Evolutionary conservation across 352 stramenopile species (phyloP), one percentile per base, ranked within the genome.

Genomic region (Globisporangium lucens): DNA sequence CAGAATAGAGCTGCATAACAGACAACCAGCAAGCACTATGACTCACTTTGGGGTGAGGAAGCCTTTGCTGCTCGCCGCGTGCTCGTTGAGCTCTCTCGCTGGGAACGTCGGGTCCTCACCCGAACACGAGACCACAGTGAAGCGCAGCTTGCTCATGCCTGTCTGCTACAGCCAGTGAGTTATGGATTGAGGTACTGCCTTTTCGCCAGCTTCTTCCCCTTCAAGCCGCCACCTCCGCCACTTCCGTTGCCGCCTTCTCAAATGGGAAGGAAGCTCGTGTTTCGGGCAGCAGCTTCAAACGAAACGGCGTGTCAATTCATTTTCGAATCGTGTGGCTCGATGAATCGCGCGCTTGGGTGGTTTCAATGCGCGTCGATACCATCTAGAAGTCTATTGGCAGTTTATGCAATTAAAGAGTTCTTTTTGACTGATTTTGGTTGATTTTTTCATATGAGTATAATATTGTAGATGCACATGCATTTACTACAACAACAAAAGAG

Each of bases 21-120:
- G 2, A 61, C 22, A 35, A 49, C 20, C 30, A 46, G 22, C 9
- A 13, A 20, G 15, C 38, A 17, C 9, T 24, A 22, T 33, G 27
- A 65, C 75, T 17, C 69, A 92, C 87, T 78, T 88, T 35, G 90
- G 84, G 38, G 92, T 97, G 74, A 95, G 78, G 70, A 82, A 95
- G 27, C 87, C 85, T 57, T 79, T 82, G 56, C 75, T 89, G 53
- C 55, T 77, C 47, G 73, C 69, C 17, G 72, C 77, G 64, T 97
- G 90, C 47, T 89, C 73, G 63, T 98, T 95, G n/a, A 98, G 75
- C 60, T 97, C 83, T 1, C 75, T 68, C 29, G 87, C 90, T 20
- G 89, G 90, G 63, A 93, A 97, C 49, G 84, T 80, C 55, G 85
- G 65, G 68, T 98, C 91, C 68, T 98, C 90, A 35, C 90, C 91